Evolutionary conservation across 2,329 filamentous ascomycete genomes (phyloP), one percentile per base, ranked within the genome.

Genomic region (Seiridium unicorne): DNA sequence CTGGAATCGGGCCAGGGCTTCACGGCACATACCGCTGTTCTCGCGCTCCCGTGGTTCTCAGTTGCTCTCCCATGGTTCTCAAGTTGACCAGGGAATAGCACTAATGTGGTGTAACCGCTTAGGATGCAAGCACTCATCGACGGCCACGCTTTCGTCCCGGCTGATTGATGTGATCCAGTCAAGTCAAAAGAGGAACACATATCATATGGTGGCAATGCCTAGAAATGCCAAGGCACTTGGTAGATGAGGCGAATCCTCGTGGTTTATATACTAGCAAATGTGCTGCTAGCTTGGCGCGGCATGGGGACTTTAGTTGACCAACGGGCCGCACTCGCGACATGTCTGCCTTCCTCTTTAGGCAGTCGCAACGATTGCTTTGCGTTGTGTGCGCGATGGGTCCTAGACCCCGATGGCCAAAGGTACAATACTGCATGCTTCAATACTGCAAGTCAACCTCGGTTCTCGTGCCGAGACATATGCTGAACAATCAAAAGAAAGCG

Each of bases 251-350:
- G 51, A 55, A 38, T n/a, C 18, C 36, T 53, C 9, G 31, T 55
- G 51, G 51, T 44, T 55, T 55, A 42, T 55, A 55, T 55, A 55
- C 31, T 18, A 55, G 51, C 51, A 55, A 55, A 44, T 55, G 38
- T 38, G n/a, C 36, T 42, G 18, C 18, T 31, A 34, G 38, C 51
- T 55, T 55, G 51, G 51, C 51, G 51, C 38, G 51, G 51, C 51
- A 18, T 35, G 49, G 51, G 11, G 18, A 36, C 51, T 55, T 10
- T 31, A 55, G 36, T 55, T 18, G 51, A 55, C 51, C 18, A 55
- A 42, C 40, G 18, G 38, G 35, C 51, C 51, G 38, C 36, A 11
- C 26, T 32, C 51, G 9, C 38, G 8, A 55, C 51, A 18, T 32
- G 32, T n/a, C 34, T 55, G 35, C 51, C 51, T 55, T 55, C 51